phyloP scores from a whole-genome alignment of 768 basidiomycete species.

The Mycena haematopus region DNA sequence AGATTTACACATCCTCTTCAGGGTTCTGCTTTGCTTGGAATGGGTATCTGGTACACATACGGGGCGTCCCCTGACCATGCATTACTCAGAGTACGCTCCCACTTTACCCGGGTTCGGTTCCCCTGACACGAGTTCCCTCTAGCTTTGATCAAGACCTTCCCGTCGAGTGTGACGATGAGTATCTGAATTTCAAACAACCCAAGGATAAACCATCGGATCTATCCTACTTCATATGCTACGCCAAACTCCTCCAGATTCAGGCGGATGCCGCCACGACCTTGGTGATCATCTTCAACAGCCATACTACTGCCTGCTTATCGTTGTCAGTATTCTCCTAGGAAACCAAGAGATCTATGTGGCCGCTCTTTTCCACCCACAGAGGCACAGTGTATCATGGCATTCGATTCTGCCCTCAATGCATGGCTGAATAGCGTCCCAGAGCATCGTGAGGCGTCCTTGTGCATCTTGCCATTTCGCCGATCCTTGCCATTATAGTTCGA shows the following conservation, averaged over 20 bases:
- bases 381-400: constrained; percentile 57
- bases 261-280: constrained; percentile 58
- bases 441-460: constrained; percentile 38
- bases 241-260: constrained; percentile 59
- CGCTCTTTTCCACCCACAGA: constrained; percentile 48
- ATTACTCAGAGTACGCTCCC: constrained; percentile 61
- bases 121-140: not conserved
- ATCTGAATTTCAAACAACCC: constrained; percentile 61
- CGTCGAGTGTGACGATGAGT: constrained; percentile 71
- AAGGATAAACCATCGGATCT: constrained; percentile 51
- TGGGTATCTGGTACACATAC: constrained; percentile 42
- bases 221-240: constrained; percentile 49
- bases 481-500: constrained; percentile 31
- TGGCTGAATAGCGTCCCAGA: constrained; percentile 66
- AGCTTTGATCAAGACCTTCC: constrained; percentile 70
- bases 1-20: not conserved
- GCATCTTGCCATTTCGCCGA: constrained; percentile 16
- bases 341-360: constrained; percentile 14
- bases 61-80: constrained; percentile 64
- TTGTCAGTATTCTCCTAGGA: constrained; percentile 63
- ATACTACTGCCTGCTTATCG: not conserved
- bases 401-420: constrained; percentile 67
- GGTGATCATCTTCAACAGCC: constrained; percentile 38
- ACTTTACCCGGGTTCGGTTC: not conserved
- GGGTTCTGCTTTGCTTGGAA: constrained; percentile 33